These are phyloP conservation scores for Alternaria alternata DNA, from an alignment of 2,329 filamentous ascomycete species.

Conservation along the genomic window DNA sequence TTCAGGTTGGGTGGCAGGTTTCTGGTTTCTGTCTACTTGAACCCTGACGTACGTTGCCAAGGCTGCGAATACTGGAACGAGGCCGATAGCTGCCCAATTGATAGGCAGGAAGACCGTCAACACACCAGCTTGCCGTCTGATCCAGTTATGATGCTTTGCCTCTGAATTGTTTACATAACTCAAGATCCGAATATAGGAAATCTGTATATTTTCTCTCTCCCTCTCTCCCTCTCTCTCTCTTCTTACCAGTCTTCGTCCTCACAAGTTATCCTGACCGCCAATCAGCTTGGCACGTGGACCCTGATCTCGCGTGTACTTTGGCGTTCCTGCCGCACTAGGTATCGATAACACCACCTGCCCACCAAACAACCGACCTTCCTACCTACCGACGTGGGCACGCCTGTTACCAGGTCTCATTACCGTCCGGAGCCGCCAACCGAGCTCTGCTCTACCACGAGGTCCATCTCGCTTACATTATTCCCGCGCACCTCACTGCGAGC, in stretches of 20 bases:
- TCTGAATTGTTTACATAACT: not conserved
- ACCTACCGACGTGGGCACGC: conserved; percentile 25
- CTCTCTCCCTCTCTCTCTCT: not conserved
- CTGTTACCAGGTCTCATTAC: conserved; percentile 17
- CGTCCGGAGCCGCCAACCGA: conserved; percentile 3
- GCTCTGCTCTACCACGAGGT: conserved; percentile 1
- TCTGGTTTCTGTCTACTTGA: conserved; percentile 6
- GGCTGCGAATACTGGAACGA: conserved; percentile 12
- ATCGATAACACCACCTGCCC: conserved; percentile 24
- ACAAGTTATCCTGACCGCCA: conserved; percentile 22
- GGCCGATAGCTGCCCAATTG: not conserved
- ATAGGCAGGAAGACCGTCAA: not conserved
- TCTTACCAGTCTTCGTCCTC: not conserved
- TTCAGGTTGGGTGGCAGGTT: conserved; percentile 22
- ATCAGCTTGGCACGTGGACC: conserved; percentile 45
- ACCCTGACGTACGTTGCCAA: conserved; percentile 33
- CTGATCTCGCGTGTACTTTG: conserved; percentile 25
- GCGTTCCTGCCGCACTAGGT: conserved; percentile 9
- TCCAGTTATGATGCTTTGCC: not conserved
- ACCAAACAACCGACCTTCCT: conserved; percentile 20
- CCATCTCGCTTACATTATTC: conserved; percentile 14
- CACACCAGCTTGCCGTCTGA: conserved; percentile 4
- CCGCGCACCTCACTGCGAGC: not conserved
- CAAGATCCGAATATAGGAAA: not conserved
- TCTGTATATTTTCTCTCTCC: not conserved